A percentile compares a stretch with the other conserved stretches of the same genome.
Evolutionary conservation across 129 eudicot genomes (phyloP).

Genomic region (Mikania micrantha): DNA sequence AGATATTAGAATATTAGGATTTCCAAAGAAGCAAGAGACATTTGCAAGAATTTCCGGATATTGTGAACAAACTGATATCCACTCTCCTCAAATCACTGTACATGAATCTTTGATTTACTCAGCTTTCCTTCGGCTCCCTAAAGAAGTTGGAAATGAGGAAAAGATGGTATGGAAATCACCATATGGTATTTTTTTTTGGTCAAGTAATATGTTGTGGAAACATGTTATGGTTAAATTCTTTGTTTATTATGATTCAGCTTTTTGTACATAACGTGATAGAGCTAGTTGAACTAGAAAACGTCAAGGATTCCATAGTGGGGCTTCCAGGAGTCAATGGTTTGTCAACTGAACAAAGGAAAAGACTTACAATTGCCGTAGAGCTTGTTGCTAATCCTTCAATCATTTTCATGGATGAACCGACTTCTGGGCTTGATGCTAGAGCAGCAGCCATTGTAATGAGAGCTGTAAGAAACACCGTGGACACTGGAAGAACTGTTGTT

Average conservation of each 20-base stretch:
- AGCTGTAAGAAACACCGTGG: conserved; percentile 93
- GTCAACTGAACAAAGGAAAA: conserved; percentile 85
- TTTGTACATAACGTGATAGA: conserved; percentile 75
- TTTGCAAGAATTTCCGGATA: conserved; percentile 87
- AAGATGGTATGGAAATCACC: conserved; percentile 48
- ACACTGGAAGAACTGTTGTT: conserved; percentile 92
- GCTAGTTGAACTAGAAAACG: conserved; percentile 58
- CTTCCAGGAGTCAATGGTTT: conserved; percentile 74
- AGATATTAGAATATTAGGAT: conserved; percentile 78
- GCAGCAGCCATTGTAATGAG: conserved; percentile 99
- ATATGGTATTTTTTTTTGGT: neutral
- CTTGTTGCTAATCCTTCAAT: conserved; percentile 97
- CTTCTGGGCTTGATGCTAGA: conserved; percentile 96
- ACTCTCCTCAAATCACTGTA: conserved; percentile 78
- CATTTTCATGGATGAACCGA: conserved; percentile 96
- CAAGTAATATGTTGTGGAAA: neutral
- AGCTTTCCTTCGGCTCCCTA: conserved; percentile 78
- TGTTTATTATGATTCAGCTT: conserved; percentile 24
- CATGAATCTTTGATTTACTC: conserved; percentile 74
- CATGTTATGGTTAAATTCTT: neutral
- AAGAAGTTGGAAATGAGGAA: conserved; percentile 65
- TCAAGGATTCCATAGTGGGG: conserved; percentile 82
- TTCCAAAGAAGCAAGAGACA: conserved; percentile 80
- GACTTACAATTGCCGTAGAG: conserved; percentile 91
- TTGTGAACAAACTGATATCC: conserved; percentile 92